These are phyloP conservation scores for Eutrema yunnanense DNA, from an alignment of 345 rosid species.

Conservation along the genomic window DNA sequence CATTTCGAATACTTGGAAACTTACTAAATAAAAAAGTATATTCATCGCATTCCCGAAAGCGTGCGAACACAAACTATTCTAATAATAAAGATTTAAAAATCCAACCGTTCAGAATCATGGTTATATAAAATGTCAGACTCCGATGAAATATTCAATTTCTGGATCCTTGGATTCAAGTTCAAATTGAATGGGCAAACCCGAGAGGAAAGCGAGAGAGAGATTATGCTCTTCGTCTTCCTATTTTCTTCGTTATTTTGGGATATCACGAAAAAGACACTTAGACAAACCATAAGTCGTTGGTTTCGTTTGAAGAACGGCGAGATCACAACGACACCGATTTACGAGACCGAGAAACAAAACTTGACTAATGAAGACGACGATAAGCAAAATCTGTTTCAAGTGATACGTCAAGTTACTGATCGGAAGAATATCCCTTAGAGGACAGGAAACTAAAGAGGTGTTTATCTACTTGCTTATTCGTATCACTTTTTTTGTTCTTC, in stretches of 20 bases:
- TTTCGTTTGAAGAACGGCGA: conserved; percentile 27
- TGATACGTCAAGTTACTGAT: conserved; percentile 7
- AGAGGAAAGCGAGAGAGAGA: conserved; percentile 9
- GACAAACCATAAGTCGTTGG: conserved; percentile 4
- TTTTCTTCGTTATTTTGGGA: conserved; percentile 43
- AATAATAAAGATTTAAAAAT: background rate
- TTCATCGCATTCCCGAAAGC: conserved; percentile 1
- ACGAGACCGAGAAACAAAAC: conserved; percentile 4
- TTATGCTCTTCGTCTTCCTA: conserved; percentile 4
- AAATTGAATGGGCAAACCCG: conserved; percentile 30
- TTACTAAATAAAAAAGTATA: background rate
- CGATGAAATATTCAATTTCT: background rate
- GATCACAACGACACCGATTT: conserved; percentile 27
- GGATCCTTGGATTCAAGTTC: background rate
- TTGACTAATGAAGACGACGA: background rate
- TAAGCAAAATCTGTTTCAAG: background rate
- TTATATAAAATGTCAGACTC: background rate
- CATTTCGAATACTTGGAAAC: background rate
- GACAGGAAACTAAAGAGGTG: conserved; percentile 19
- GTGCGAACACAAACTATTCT: conserved; percentile 5
- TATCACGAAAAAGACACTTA: conserved; percentile 24
- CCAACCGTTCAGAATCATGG: too few species aligned
- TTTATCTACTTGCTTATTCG: too few species aligned
- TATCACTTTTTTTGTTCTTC: too few species aligned
- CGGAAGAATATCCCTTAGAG: background rate